These are phyloP conservation scores for Microbotryum violaceum DNA, from an alignment of 1,284 basidiomycete species.

Conservation along the genomic window DNA sequence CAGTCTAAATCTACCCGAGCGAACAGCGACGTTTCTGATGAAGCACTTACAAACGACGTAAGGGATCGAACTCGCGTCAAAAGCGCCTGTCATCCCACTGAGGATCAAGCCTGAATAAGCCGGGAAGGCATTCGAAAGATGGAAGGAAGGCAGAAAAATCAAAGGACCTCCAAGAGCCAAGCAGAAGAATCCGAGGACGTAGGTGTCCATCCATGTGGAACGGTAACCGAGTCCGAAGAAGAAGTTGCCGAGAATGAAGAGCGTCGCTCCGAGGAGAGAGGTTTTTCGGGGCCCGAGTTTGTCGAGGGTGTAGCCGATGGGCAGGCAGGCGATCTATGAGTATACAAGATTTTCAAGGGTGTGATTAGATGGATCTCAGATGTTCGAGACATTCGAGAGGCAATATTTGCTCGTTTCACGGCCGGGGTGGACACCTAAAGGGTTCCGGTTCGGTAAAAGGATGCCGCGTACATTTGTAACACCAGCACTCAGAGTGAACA, in stretches of 20 bases:
- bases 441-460: no score
- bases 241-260: constrained; percentile 39
- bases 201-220: constrained; percentile 35
- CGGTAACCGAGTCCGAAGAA: constrained; percentile 36
- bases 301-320: constrained; percentile 40
- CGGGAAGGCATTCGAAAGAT: constrained; percentile 45
- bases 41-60: constrained; percentile 37
- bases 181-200: constrained; percentile 40
- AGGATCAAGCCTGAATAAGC: constrained; percentile 42
- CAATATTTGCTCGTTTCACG: no score
- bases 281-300: constrained; percentile 35
- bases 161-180: constrained; percentile 43
- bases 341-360: no score
- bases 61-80: constrained; percentile 42
- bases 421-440: no score
- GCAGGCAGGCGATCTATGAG: constrained; percentile 38
- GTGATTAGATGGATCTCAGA: no score
- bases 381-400: neutral
- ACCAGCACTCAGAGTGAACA: constrained; percentile 41
- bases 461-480: constrained; percentile 38
- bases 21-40: neutral
- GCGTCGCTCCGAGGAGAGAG: constrained; percentile 36
- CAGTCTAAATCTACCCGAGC: neutral
- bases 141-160: constrained; percentile 41
- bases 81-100: constrained; percentile 43